Evolutionary conservation across 768 basidiomycete genomes (phyloP), one percentile per base, ranked within the genome.

Genomic region (Suillus sp.): DNA sequence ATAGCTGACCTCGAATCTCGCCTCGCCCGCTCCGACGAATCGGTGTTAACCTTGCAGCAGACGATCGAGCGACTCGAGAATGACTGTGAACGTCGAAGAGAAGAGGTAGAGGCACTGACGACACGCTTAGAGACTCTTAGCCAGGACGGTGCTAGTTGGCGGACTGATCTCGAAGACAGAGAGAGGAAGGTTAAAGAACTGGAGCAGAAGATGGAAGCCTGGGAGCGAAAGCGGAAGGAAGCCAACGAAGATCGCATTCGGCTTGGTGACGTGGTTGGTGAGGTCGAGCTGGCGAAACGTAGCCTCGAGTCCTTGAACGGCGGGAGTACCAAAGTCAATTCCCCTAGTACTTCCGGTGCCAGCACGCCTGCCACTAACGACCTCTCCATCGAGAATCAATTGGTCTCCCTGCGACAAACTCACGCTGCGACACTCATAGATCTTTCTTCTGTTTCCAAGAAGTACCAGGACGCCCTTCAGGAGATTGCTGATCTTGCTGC

Each of bases 401-500:
- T 96, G 32, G 74, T 86, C 9, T 80, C 84, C 13, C 83, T 99
- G n/a, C 92, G 91, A 70, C 85, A 92, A 71, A 91, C 89, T 3
- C 92, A 95, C 69, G 86, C 86, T 11, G 88, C 89, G 47, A 93
- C 92, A 0, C 82, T 96, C 25, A 80, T 86, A 9, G 93, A 96
- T 68, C 82, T 96, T 42, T 87, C 93, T 8, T 81, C 86, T 1
- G 84, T 97, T 40, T 87, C 90, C 1, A 76, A 79, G 61, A 96
- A 96, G 75, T 98, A 96, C 72, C 88, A 88, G 35, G 92, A 96
- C 64, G 92, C 96, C 20, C 82, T 98, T 35, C 85, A 86, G 56
- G 93, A 96, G 75, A 96, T 99, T 63, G 91, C 91, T n/a, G 94
- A 96, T 69, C 84, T 99, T 45, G 89, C 90, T 20, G 84, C 88